Evolutionary conservation across 352 stramenopile species (phyloP).

Genomic region (Phytophthora idaei): DNA sequence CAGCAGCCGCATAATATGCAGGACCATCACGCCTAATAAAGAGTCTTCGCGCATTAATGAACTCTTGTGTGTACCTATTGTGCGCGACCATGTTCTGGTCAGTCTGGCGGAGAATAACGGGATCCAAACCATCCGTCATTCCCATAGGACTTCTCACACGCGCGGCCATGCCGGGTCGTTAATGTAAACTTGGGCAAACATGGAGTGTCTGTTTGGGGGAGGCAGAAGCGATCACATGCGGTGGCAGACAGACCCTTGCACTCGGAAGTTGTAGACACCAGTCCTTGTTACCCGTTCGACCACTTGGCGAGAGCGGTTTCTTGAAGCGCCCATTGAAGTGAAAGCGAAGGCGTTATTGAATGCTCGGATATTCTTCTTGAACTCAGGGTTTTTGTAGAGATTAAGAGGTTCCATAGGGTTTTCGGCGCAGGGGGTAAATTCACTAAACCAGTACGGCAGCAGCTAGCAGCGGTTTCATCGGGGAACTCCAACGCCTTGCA

Average conservation of each 20-base stretch:
- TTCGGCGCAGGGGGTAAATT: not conserved
- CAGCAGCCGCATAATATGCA: not conserved
- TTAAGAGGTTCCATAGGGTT: not conserved
- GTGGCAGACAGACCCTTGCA: too few relatives aligned
- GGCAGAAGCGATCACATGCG: too few relatives aligned
- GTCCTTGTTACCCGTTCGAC: not conserved
- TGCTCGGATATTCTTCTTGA: not conserved
- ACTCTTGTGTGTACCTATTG: too few relatives aligned
- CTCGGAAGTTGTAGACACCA: too few relatives aligned
- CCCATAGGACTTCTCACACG: not conserved
- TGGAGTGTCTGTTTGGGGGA: too few relatives aligned
- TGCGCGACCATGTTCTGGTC: too few relatives aligned
- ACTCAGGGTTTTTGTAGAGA: not conserved
- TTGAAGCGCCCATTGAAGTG: not conserved
- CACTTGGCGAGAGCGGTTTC: not conserved
- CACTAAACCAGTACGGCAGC: not conserved
- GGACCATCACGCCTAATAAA: not conserved
- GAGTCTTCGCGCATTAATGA: too few relatives aligned
- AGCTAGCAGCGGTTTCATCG: not conserved
- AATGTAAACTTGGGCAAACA: conserved; percentile 24
- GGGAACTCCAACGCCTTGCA: not conserved
- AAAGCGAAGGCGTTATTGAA: not conserved
- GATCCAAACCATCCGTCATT: too few relatives aligned
- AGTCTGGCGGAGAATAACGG: too few relatives aligned
- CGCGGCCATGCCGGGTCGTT: not conserved